phyloP scores from a whole-genome alignment of 306 rosid genomes.

The Lathyrus oleraceus region DNA sequence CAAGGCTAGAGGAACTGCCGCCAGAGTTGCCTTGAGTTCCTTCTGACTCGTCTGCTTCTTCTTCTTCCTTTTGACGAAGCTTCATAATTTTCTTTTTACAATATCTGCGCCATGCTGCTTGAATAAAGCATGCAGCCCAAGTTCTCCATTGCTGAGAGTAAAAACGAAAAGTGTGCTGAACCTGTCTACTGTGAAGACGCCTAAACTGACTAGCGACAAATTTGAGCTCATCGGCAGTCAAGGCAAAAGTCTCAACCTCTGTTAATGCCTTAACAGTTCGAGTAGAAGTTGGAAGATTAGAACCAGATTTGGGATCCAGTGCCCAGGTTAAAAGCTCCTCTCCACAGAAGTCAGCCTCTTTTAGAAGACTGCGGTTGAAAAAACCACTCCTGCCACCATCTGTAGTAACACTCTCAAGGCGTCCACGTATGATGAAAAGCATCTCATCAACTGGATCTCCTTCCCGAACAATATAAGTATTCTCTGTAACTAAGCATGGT shows the following conservation, averaged over 20 bases:
- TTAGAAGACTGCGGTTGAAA: slow-evolving; percentile 78
- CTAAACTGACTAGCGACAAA: slow-evolving; percentile 96
- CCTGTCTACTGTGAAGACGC: slow-evolving; percentile 98
- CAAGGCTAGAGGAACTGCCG: slow-evolving; percentile 73
- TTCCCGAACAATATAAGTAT: slow-evolving; percentile 84
- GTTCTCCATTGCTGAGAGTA: slow-evolving; percentile 98
- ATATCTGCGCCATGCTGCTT: slow-evolving; percentile 98
- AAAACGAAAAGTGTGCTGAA: slow-evolving; percentile 96
- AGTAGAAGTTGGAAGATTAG: slow-evolving; percentile 92
- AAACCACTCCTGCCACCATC: slow-evolving; percentile 98
- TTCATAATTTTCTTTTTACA: slow-evolving; percentile 78
- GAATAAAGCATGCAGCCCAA: slow-evolving; percentile 99
- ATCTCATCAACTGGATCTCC: slow-evolving; percentile 99
- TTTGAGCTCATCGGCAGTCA: slow-evolving; percentile 85
- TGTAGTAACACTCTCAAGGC: slow-evolving; percentile 95
- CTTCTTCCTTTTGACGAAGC: slow-evolving; percentile 82
- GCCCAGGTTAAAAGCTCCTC: slow-evolving; percentile 99
- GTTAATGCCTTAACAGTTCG: slow-evolving; percentile 82
- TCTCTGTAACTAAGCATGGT: slow-evolving; percentile 84
- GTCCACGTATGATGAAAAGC: slow-evolving; percentile 97
- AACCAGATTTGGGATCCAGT: slow-evolving; percentile 89
- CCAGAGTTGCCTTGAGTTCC: slow-evolving; percentile 46
- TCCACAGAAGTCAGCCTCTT: slow-evolving; percentile 94
- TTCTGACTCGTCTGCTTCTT: slow-evolving; percentile 58
- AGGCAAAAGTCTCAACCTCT: slow-evolving; percentile 95